Evolutionary conservation across 305 asterid genomes (phyloP), one percentile per base, ranked within the genome.

Genomic region (Withania somnifera): DNA sequence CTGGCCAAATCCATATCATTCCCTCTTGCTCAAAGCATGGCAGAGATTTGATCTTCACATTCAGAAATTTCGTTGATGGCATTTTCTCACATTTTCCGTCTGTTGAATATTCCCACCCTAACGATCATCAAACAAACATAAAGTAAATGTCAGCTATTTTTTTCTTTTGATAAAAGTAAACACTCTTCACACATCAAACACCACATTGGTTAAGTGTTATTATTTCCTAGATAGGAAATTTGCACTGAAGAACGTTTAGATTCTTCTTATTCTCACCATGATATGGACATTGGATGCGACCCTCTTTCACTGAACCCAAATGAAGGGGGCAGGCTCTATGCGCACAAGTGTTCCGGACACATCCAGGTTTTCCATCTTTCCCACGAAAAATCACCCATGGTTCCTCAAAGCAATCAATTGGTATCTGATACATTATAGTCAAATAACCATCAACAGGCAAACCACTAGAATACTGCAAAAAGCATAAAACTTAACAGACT

Each of bases 1-100:
- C 98, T 7, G 98, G 98, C 97, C 97, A 94, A 81, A 94, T 91
- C 98, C 97, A 94, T 83, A 94, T 92, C 93, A 94, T 87, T 5
- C 95, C 97, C 30, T 93, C 98, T 86, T 93, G 93, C 87, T 94
- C 98, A 80, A 91, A 89, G 90, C 98, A 94, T 11, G 97, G 97
- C 83, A 94, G 82, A 40, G 98, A 87, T 83, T 69, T 93, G 82
- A 94, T 90, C 87, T 90, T 94, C 61, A 91, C 93, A 22, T 94
- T 89, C 38, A 88, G 86, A 50, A 86, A 53, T 87, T 86, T 93
- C 40, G 98, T 94, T 15, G 98, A 94, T 30, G 98, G 98, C 97
- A 94, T 94, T 84, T 94, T 94, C 88, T 94, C 89, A 57, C 98
- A 94, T 79, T 93, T 92, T 57, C 98, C 98, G 63, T 93, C 93